Percentiles rank a stretch among this genome's conserved stretches.
phyloP scores from a whole-genome alignment of 1,284 basidiomycete genomes.

The Rhodotorula sp. region DNA sequence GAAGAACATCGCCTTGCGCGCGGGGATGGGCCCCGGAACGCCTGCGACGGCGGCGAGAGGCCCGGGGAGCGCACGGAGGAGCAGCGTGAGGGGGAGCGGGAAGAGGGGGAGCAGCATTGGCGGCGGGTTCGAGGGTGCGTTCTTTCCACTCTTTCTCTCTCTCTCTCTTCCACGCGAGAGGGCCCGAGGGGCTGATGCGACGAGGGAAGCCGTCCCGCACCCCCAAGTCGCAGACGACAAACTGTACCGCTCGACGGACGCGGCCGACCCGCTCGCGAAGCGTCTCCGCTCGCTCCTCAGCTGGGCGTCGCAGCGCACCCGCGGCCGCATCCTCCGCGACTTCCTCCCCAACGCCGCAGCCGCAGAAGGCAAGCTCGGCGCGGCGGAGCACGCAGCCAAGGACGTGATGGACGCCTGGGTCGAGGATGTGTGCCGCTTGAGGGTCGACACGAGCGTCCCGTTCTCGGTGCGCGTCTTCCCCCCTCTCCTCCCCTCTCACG shows the following conservation, averaged over 20 bases:
- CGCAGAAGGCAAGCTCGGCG: background rate
- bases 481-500: background rate
- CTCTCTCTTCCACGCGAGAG: background rate
- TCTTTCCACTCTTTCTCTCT: too few relatives aligned
- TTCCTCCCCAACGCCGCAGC: too few relatives aligned
- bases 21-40: slow-evolving; percentile 18
- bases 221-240: slow-evolving; percentile 33
- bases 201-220: slow-evolving; percentile 30
- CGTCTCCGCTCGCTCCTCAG: slow-evolving; percentile 32
- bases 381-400: slow-evolving; percentile 10
- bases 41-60: slow-evolving; percentile 17
- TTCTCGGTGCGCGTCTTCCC: slow-evolving; percentile 15
- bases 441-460: slow-evolving; percentile 34
- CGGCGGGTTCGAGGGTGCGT: slow-evolving; percentile 35
- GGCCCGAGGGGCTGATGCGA: background rate
- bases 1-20: slow-evolving; percentile 31
- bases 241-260: slow-evolving; percentile 38
- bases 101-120: slow-evolving; percentile 38
- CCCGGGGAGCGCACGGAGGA: slow-evolving; percentile 16
- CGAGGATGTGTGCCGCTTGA: slow-evolving; percentile 21
- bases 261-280: slow-evolving; percentile 26
- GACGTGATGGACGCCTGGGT: slow-evolving; percentile 30
- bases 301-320: slow-evolving; percentile 37
- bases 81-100: slow-evolving; percentile 31
- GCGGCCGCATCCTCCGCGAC: slow-evolving; percentile 18